phyloP scores from a whole-genome alignment of 139 green algal genomes.

The Medakamo hakoo region DNA sequence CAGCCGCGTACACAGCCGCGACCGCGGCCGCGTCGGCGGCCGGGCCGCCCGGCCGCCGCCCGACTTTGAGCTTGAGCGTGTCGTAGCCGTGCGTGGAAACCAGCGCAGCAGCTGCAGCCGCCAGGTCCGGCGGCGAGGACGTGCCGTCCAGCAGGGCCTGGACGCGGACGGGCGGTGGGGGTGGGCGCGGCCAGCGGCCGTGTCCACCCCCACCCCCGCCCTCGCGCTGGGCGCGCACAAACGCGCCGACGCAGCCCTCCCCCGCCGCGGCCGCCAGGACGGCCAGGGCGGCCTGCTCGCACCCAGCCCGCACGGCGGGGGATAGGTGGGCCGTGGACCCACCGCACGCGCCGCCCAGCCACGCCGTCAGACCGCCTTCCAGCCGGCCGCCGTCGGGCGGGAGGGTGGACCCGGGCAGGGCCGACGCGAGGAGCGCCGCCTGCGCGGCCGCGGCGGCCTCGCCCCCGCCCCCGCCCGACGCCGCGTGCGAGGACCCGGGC shows the following conservation, averaged over 20 bases:
- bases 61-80: conserved; percentile 83
- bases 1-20: conserved; percentile 28
- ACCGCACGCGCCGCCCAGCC: conserved; percentile 32
- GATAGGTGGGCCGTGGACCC: conserved; percentile 30
- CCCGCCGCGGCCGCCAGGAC: too few species aligned
- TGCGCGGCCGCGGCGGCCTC: not conserved
- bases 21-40: conserved; percentile 54
- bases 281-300: too few species aligned
- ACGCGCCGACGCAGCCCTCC: too few species aligned
- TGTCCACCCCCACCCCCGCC: too few species aligned
- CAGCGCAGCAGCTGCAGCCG: conserved; percentile 10
- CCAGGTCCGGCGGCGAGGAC: conserved; percentile 3
- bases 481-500: conserved; percentile 68
- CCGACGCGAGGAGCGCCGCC: conserved; percentile 7
- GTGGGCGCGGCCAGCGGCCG: too few species aligned
- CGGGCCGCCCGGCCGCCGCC: conserved; percentile 22
- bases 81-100: conserved; percentile 23
- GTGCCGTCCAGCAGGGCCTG: conserved; percentile 29
- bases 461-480: conserved; percentile 26
- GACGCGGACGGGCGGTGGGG: conserved; percentile 2
- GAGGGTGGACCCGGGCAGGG: conserved; percentile 1
- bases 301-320: too few species aligned
- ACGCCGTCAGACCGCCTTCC: conserved; percentile 26
- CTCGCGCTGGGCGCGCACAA: too few species aligned
- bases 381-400: conserved; percentile 8